These are phyloP conservation scores for Mycogone perniciosa DNA, from an alignment of 2,329 filamentous ascomycete genomes.

Conservation along the genomic window DNA sequence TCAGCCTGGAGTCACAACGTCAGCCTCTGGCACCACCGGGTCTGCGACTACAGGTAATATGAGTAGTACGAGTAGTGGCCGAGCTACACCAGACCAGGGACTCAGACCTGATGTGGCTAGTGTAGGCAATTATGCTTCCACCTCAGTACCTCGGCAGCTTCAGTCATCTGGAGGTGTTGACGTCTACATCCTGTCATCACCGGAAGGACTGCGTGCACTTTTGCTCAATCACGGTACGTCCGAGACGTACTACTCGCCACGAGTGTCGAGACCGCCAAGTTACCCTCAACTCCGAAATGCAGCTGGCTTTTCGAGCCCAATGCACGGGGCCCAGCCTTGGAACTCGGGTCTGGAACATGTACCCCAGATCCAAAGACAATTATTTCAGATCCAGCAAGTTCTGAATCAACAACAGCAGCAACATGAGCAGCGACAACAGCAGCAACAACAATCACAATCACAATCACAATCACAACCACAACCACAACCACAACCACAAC, in stretches of 20 bases:
- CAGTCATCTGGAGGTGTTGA: slow-evolving; percentile 34
- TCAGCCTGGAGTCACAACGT: slow-evolving; percentile 38
- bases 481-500: slow-evolving; percentile 20
- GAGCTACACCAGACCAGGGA: slow-evolving; percentile 40
- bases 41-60: slow-evolving; percentile 26
- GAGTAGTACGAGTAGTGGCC: slow-evolving; percentile 29
- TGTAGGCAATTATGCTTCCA: slow-evolving; percentile 21
- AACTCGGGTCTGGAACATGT: slow-evolving; percentile 16
- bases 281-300: slow-evolving; percentile 22
- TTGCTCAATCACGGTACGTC: slow-evolving; percentile 45
- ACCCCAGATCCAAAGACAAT: slow-evolving; percentile 13
- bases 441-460: no score
- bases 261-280: slow-evolving; percentile 22
- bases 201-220: slow-evolving; percentile 51
- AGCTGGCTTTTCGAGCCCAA: slow-evolving; percentile 12
- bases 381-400: slow-evolving; percentile 14
- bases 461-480: slow-evolving; percentile 24
- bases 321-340: slow-evolving; percentile 3
- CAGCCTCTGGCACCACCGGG: slow-evolving; percentile 28
- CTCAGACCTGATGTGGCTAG: slow-evolving; percentile 28
- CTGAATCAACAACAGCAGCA: slow-evolving; percentile 16
- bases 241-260: slow-evolving; percentile 48
- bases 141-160: slow-evolving; percentile 10
- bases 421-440: slow-evolving; percentile 18
- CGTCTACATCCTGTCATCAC: slow-evolving; percentile 56